Evolutionary conservation across 352 stramenopile genomes (phyloP), one percentile per base, ranked within the genome.

Genomic region (Phytopythium delawarense): DNA sequence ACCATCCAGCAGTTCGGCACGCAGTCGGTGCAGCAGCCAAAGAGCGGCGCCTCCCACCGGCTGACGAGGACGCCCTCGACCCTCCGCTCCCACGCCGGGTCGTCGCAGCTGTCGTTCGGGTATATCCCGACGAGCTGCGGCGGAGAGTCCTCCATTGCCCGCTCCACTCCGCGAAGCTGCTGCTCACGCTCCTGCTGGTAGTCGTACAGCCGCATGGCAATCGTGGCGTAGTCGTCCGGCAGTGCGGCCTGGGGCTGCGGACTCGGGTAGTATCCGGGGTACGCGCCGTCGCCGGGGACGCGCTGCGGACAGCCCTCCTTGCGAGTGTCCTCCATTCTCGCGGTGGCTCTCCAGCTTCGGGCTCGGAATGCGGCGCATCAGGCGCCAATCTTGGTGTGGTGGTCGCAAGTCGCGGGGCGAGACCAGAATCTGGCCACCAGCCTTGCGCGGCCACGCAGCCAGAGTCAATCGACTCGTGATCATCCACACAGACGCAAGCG

Each of bases 1-100:
- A 61, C 59, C 71, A 81, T 77, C 59, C 74, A 45, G 42, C 63
- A 67, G 63, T 87, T 87, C 57, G 78, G 75, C 30, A 81, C 63
- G 32, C 65, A 53, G 45, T 75, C 56, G 16, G 62, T 63, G 58
- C 67, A 75, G 65, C 76, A 88, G 54, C 59, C 69, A 45, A 57
- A 84, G 50, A 86, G 70, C 8, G n/a, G 59, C 4, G 51, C 66
- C 1, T 72, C 69, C 74, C 71, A 81, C 45, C 64, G 64, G 28
- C 67, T 63, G 23, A 64, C 25, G 2, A 57, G 58, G 40, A 72
- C 64, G 23, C 48, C 66, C 15, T 65, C 65, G 34, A 71, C 61
- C 32, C 48, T 49, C 57, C 55, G 62, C 67, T 25, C 55, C 49
- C 12, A 57, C 49, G 15, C 6, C 28, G 46, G 7, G 15, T 57